phyloP scores from a whole-genome alignment of 2,329 filamentous ascomycete species.

The Talaromyces sp. region DNA sequence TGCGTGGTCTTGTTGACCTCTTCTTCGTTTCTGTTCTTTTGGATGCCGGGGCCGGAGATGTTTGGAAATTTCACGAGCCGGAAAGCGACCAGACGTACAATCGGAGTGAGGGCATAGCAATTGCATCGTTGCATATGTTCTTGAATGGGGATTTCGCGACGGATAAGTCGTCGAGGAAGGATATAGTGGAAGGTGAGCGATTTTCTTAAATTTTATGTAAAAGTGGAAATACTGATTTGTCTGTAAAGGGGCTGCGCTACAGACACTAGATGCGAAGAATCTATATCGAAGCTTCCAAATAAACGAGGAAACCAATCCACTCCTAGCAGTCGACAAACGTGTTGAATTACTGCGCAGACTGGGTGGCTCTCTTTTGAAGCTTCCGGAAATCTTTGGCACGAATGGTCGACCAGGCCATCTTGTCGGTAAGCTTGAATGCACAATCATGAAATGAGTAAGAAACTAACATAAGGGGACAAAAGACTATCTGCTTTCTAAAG shows the following conservation, averaged over 20 bases:
- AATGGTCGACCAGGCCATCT: background rate
- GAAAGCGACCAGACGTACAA: slow-evolving; percentile 27
- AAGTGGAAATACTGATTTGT: background rate
- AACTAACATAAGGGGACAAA: background rate
- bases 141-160: slow-evolving; percentile 21
- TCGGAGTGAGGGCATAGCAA: slow-evolving; percentile 52
- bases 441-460: background rate
- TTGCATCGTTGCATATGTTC: slow-evolving; percentile 53
- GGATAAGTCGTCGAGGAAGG: background rate
- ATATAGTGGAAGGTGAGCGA: background rate
- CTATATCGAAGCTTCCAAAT: background rate
- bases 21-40: slow-evolving; percentile 61
- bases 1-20: slow-evolving; percentile 56
- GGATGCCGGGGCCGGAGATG: slow-evolving; percentile 37
- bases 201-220: background rate
- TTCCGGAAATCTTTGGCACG: background rate
- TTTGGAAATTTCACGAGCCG: slow-evolving; percentile 4
- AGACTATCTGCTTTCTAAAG: slow-evolving; percentile 41
- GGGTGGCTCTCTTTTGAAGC: background rate
- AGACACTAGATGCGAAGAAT: background rate
- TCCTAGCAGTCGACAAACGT: background rate
- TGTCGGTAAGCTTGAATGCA: background rate
- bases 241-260: background rate
- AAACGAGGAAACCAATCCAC: background rate
- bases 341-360: background rate